Evolutionary conservation across 2,329 filamentous ascomycete genomes (phyloP).

Genomic region (Aspergillus bombycis): DNA sequence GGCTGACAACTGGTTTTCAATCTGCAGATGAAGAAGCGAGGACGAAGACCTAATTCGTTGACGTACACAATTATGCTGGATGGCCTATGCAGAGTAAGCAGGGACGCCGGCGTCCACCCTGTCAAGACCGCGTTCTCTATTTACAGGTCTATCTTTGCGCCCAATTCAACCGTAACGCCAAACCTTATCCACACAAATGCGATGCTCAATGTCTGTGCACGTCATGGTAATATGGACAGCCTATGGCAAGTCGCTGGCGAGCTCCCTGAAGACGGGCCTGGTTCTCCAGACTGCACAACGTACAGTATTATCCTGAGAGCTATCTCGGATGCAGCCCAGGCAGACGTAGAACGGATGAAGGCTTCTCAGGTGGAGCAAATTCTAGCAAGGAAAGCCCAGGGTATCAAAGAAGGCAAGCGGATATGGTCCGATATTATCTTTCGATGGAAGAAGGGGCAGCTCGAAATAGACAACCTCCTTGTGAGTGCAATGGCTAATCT

Average conservation of each 20-base stretch:
- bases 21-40: constrained; percentile 88
- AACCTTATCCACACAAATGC: constrained; percentile 87
- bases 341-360: constrained; percentile 34
- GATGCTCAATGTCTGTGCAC: constrained; percentile 78
- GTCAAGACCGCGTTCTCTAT: constrained; percentile 72
- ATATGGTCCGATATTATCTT: constrained; percentile 80
- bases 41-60: constrained; percentile 74
- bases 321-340: constrained; percentile 57
- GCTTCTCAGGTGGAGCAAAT: constrained; percentile 32
- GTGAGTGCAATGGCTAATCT: constrained; percentile 80
- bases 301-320: constrained; percentile 84
- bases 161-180: constrained; percentile 66
- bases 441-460: constrained; percentile 72
- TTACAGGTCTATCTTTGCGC: constrained; percentile 73
- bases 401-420: constrained; percentile 67
- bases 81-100: constrained; percentile 67
- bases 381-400: constrained; percentile 33
- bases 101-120: constrained; percentile 56
- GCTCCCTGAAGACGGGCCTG: constrained; percentile 65
- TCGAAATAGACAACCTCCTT: constrained; percentile 76
- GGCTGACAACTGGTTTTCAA: constrained; percentile 17
- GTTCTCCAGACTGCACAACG: constrained; percentile 70
- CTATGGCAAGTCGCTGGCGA: constrained; percentile 77
- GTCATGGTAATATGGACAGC: constrained; percentile 74
- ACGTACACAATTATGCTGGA: constrained; percentile 85